A percentile compares a stretch with the other conserved stretches of the same genome.
Conservation (phyloP, 108 stramenopile species). For the Cyclotella cryptica region DNA sequence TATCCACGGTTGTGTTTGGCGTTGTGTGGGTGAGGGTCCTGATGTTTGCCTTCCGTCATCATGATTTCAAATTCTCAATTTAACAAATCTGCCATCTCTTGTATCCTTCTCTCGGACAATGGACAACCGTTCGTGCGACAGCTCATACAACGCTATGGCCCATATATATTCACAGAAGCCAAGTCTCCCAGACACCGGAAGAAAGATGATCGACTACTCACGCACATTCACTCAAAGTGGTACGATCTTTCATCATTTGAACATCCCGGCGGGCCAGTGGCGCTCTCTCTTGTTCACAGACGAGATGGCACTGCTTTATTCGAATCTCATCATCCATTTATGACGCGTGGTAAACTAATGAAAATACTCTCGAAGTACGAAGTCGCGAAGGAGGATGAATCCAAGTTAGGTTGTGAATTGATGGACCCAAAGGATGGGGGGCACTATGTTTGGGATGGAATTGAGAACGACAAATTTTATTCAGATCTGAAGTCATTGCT, state of each 20-base stretch:
- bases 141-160: slow-evolving; percentile 34
- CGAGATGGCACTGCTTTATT: slow-evolving; percentile 63
- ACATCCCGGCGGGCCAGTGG: slow-evolving; percentile 65
- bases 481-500: slow-evolving; percentile 43
- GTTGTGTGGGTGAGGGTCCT: slow-evolving; percentile 1
- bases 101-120: neutral
- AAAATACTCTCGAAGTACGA: slow-evolving; percentile 56
- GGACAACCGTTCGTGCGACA: neutral
- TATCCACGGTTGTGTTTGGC: slow-evolving; percentile 1
- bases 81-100: neutral
- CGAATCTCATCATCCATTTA: slow-evolving; percentile 63
- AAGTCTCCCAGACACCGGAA: slow-evolving; percentile 42
- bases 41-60: neutral
- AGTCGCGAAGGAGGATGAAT: slow-evolving; percentile 25
- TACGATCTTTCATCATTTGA: slow-evolving; percentile 61
- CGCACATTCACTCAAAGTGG: slow-evolving; percentile 55
- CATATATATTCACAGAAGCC: slow-evolving; percentile 48
- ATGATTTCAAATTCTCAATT: neutral
- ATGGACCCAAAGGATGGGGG: slow-evolving; percentile 42
- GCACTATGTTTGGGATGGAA: slow-evolving; percentile 55
- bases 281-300: slow-evolving; percentile 45
- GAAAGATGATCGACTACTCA: slow-evolving; percentile 37
- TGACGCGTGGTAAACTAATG: slow-evolving; percentile 32
- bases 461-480: slow-evolving; percentile 53
- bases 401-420: slow-evolving; percentile 35